Evolutionary conservation across 2,329 filamentous ascomycete genomes (phyloP).

Genomic region (Trichoderma aggressivum): DNA sequence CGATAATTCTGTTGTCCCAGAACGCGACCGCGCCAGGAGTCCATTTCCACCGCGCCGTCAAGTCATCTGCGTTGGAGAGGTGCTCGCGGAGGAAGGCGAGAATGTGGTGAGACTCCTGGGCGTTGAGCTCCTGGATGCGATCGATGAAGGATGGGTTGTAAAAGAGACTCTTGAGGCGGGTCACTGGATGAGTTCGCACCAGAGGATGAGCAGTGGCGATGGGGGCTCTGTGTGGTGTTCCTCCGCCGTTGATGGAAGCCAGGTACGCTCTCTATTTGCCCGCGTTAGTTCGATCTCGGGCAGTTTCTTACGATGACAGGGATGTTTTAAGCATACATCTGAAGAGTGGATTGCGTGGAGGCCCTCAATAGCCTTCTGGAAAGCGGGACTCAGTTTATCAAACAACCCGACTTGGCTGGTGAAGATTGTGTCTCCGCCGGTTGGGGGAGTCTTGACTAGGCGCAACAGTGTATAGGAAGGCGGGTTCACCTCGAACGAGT

Average conservation of each 20-base stretch:
- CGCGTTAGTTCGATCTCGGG: background rate
- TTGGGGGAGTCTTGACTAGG: slow-evolving; percentile 16
- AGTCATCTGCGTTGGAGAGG: slow-evolving; percentile 16
- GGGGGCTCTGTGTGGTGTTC: slow-evolving; percentile 17
- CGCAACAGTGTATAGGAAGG: slow-evolving; percentile 17
- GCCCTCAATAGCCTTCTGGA: slow-evolving; percentile 16
- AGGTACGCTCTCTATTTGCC: slow-evolving; percentile 2
- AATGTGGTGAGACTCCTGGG: slow-evolving; percentile 16
- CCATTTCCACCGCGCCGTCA: slow-evolving; percentile 19
- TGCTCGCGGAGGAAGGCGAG: slow-evolving; percentile 19
- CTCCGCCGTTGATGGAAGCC: slow-evolving; percentile 18
- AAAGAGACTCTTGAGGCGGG: slow-evolving; percentile 14
- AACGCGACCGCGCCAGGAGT: slow-evolving; percentile 17
- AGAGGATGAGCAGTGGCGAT: slow-evolving; percentile 18
- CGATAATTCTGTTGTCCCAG: slow-evolving; percentile 19
- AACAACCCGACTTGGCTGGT: slow-evolving; percentile 15
- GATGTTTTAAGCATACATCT: background rate
- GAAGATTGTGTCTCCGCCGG: slow-evolving; percentile 17
- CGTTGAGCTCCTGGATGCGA: slow-evolving; percentile 18
- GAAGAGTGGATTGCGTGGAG: slow-evolving; percentile 17
- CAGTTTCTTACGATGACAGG: background rate
- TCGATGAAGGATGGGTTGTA: slow-evolving; percentile 18
- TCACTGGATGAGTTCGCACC: slow-evolving; percentile 18
- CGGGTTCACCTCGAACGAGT: slow-evolving; percentile 17
- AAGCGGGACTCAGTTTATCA: slow-evolving; percentile 15